Base-by-base conservation (phyloP, 2,329 filamentous ascomycete genomes). In the Cercospora citrullina region DNA sequence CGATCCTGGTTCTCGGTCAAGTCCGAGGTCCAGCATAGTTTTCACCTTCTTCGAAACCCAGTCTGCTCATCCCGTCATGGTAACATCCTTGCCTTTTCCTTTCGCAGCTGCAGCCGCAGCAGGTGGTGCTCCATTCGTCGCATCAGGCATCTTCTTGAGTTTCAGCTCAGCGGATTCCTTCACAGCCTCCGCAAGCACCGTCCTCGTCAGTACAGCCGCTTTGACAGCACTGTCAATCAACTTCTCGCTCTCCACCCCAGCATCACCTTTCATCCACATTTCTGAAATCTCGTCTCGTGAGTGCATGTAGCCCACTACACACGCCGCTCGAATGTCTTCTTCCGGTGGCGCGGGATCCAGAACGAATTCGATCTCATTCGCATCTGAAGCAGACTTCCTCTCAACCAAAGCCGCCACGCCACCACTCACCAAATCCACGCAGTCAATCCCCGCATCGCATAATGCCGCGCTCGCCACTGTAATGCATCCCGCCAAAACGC, bases 391-490 rank as follows among this genome's bases (percentile, higher is more conserved):
- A 16, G 12, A 7, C 65, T 64, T 78, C 2, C 31, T 21, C n/a
- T 68, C 57, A 14, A 95, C 89, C 59, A 96, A 80, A 4, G 93
- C 94, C 31, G 94, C 93, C 48, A 98, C 92, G 30, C 95, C 95
- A 9, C 94, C 95, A 31, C 91, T 88, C 18, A 97, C 90, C 33
- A 94, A 87, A 81, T 97, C 95, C 59, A 98, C 90, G 77, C 93
- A 97, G 77, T 99, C 95, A 69, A 99, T 97, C 8, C 93, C 93
- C 1, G 95, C 95, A 81, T 99, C 95, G 2, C 91, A 91, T 76
- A 99, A 89, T 14, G 95, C 95, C 9, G 94, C 94, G 64, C 93
- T 94, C 9, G 94, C 93, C 65, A 96, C 94, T 0, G 93, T 98
- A 74, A 99, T 93, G 77, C 94, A 97, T 1, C 93, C 93, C 28